These are phyloP conservation scores for Backusella westeae DNA, from an alignment of 192 early-diverging fungal species.

Conservation along the genomic window DNA sequence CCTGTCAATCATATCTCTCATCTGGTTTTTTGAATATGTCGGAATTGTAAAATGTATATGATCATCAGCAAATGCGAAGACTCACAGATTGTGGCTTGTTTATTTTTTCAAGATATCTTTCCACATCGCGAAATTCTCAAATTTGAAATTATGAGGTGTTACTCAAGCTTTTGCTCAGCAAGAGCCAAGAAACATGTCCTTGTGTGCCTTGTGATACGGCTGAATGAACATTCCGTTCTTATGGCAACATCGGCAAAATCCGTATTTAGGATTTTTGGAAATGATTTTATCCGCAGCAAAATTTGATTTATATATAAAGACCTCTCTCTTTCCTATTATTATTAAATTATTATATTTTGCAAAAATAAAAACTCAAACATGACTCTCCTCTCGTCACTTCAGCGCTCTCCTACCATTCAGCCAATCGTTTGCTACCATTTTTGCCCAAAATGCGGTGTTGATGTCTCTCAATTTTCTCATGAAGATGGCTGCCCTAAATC, in stretches of 20 bases:
- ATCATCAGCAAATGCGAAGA: neutral
- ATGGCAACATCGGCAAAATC: constrained; percentile 1
- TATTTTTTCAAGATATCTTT: neutral
- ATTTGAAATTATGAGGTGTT: neutral
- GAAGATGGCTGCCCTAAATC: constrained; percentile 5
- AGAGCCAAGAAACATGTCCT: neutral
- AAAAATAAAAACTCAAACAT: neutral
- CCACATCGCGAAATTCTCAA: neutral
- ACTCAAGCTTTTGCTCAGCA: neutral
- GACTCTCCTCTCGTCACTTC: neutral
- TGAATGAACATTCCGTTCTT: neutral
- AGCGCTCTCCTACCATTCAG: neutral
- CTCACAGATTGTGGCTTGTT: neutral
- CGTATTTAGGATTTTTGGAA: neutral
- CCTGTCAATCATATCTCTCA: neutral
- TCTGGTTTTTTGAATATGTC: neutral
- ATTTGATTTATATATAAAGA: neutral
- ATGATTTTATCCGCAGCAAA: neutral
- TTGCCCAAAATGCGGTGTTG: constrained; percentile 12
- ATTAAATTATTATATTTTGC: neutral
- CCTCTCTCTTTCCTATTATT: neutral
- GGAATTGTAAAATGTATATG: neutral
- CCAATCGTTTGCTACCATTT: neutral
- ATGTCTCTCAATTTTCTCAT: constrained; percentile 15
- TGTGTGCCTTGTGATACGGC: neutral